Percentiles rank a stretch among this genome's conserved stretches.
Evolutionary conservation across 768 basidiomycete species (phyloP).

Genomic region (Leccinellum albellum): DNA sequence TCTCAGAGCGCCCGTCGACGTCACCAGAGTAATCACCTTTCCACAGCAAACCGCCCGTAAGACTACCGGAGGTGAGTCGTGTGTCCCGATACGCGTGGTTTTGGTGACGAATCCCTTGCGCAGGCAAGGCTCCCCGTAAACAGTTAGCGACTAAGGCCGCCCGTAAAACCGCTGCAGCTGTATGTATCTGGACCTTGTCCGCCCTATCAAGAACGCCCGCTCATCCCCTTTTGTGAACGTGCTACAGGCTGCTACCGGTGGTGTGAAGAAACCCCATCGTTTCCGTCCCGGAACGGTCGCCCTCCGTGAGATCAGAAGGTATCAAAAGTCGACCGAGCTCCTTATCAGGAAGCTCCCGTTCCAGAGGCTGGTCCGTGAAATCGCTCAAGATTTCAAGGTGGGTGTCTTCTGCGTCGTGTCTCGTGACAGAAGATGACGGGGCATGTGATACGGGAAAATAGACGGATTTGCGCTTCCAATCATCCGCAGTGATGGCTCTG

Average conservation of each 20-base stretch:
- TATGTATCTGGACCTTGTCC: slow-evolving; percentile 34
- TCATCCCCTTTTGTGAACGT: slow-evolving; percentile 10
- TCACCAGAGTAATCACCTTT: slow-evolving; percentile 5
- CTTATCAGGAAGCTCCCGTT: slow-evolving; percentile 99
- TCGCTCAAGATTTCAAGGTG: slow-evolving; percentile 96
- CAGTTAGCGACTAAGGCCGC: slow-evolving; percentile 96
- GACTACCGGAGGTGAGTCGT: slow-evolving; percentile 86
- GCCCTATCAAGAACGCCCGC: neutral
- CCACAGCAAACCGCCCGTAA: slow-evolving; percentile 95
- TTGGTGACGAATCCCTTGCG: slow-evolving; percentile 21
- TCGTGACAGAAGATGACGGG: neutral
- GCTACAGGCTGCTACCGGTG: slow-evolving; percentile 73
- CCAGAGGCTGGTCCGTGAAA: slow-evolving; percentile 96
- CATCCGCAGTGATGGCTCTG: slow-evolving; percentile 89
- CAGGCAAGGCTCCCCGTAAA: slow-evolving; percentile 88
- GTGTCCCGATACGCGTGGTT: slow-evolving; percentile 14
- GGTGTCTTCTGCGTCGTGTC: slow-evolving; percentile 9
- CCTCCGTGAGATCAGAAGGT: slow-evolving; percentile 96
- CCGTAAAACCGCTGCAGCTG: slow-evolving; percentile 75
- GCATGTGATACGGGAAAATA: slow-evolving; percentile 25
- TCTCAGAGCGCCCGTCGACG: neutral
- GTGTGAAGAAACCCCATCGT: slow-evolving; percentile 99
- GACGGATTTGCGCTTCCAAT: slow-evolving; percentile 94
- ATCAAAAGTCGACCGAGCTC: slow-evolving; percentile 98
- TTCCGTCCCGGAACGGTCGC: slow-evolving; percentile 98